Base-by-base conservation (phyloP, 768 basidiomycete genomes). In the Hortiboletus flavorubellus region DNA sequence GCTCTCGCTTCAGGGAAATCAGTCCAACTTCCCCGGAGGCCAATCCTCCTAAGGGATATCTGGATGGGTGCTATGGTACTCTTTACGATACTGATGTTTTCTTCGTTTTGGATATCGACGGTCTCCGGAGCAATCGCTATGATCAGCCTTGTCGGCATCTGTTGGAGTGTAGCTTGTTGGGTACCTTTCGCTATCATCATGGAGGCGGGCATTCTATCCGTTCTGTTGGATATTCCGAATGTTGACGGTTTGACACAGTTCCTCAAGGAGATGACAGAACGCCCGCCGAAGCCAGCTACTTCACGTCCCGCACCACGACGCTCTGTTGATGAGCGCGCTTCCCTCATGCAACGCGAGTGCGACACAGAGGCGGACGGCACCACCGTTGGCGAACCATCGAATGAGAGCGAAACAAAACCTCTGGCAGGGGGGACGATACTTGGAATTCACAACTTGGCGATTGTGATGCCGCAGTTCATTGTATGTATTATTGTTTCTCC, bases 121-220 rank as follows among this genome's bases (percentile, higher is more conserved):
- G 90, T 93, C 1, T 26, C 39, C 16, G 65, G 89, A 81, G 95
- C 95, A 9, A 91, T 91, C 15, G 70, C 86, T 16, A 85, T 89
- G 64, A 90, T 97, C 53, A 85, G 85, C 49, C 67, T 95, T 49
- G 84, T 96, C 23, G 95, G 95, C 41, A 88, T 97, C 37, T 95
- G 89, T 70, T 98, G 95, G 95, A 91, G 93, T 10, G 91, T 97
- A 39, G 92, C 95, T n/a, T 92, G 91, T 74, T 97, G 95, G 95
- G 91, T 92, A 15, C 94, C 94, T 3, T 97, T 97, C 62, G 90
- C 94, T 18, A 93, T 97, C 64, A 92, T 98, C 72, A 98, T 98
- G 94, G 94, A 95, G 83, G 93, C 83, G 59, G 47, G 80, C 62
- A 5, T 29, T 89, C 79, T 85, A 85, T 34, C 58, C 8, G 3